Base-by-base conservation (phyloP, 2,329 filamentous ascomycete genomes). In the Penicillium sp. region DNA sequence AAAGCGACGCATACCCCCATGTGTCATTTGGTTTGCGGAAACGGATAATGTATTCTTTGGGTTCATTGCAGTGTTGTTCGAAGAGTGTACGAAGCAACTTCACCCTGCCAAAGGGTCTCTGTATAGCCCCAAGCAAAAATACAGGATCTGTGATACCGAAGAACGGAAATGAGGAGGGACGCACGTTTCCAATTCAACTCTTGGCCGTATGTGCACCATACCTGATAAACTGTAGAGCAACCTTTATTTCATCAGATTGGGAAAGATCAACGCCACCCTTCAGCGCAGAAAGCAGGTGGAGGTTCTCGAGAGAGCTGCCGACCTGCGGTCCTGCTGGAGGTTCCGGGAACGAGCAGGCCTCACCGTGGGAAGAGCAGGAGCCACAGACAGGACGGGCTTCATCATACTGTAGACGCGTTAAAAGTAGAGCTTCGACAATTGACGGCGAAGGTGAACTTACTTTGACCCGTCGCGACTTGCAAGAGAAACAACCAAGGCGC, bases 161-260 rank as follows among this genome's bases (percentile, higher is more conserved):
- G 31, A 49, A 48, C 2, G 45, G 30, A 44, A 17, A n/a, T 2
- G 46, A 7, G 38, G 15, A 15, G 29, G 19, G 17, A 15, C 9
- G 26, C 13, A 21, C 9, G 17, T 57, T 61, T 13, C 53, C 59
- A n/a, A 61, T 56, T 47, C 59, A 56, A 15, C 17, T 11, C 1
- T 15, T 52, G 7, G 46, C 59, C 9, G 26, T 46, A n/a, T 57
- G 56, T 7, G 38, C 15, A 15, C 59, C 59, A 41, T 61, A 61
- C 17, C 38, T 35, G 17, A 61, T 48, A 15, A 61, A 53, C 46
- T 61, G 59, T 29, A 52, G 35, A 35, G 59, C 59, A 2, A 23
- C 15, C 29, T 46, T 46, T 38, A 23, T 26, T 5, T 56, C 53
- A 17, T 21, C 17, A 31, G 54, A 49, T 3, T 11, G 8, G 15